phyloP scores from a whole-genome alignment of 805 yeast genomes.

The Candida chilensis region DNA sequence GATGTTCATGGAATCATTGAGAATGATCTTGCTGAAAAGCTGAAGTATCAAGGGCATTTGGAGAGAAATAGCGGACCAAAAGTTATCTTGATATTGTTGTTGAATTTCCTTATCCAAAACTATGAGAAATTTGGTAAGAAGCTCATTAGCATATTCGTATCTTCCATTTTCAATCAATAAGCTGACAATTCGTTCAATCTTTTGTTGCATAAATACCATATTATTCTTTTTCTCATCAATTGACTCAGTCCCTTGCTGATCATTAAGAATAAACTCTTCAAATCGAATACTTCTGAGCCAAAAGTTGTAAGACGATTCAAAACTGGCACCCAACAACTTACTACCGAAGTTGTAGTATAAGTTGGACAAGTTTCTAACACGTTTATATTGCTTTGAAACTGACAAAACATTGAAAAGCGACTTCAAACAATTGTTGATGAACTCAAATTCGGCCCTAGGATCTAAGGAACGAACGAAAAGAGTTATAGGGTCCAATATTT shows the following conservation, averaged over 20 bases:
- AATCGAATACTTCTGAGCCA: slow-evolving; percentile 17
- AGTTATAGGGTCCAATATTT: not conserved
- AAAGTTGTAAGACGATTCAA: slow-evolving; percentile 5
- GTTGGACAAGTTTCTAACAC: slow-evolving; percentile 38
- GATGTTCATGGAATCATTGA: slow-evolving; percentile 2
- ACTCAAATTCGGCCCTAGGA: not conserved
- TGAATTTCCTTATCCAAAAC: slow-evolving; percentile 4
- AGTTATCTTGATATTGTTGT: not conserved
- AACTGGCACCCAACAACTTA: slow-evolving; percentile 6
- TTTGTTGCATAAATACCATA: slow-evolving; percentile 11
- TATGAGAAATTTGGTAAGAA: slow-evolving; percentile 5
- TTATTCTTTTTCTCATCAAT: slow-evolving; percentile 2
- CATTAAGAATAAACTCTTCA: slow-evolving; percentile 14
- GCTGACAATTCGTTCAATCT: slow-evolving; percentile 23
- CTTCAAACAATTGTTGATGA: slow-evolving; percentile 1
- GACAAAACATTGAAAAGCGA: not conserved
- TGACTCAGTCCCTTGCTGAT: slow-evolving; percentile 1
- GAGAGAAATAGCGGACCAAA: slow-evolving; percentile 6
- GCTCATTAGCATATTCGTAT: slow-evolving; percentile 6
- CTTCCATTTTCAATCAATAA: slow-evolving; percentile 10
- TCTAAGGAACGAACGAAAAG: not conserved
- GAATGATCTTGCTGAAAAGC: slow-evolving; percentile 5
- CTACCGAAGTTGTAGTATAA: slow-evolving; percentile 30
- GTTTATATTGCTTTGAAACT: slow-evolving; percentile 12
- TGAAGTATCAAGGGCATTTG: slow-evolving; percentile 11